Conservation (phyloP, 2,329 filamentous ascomycete genomes). For the Talaromyces sp. region DNA sequence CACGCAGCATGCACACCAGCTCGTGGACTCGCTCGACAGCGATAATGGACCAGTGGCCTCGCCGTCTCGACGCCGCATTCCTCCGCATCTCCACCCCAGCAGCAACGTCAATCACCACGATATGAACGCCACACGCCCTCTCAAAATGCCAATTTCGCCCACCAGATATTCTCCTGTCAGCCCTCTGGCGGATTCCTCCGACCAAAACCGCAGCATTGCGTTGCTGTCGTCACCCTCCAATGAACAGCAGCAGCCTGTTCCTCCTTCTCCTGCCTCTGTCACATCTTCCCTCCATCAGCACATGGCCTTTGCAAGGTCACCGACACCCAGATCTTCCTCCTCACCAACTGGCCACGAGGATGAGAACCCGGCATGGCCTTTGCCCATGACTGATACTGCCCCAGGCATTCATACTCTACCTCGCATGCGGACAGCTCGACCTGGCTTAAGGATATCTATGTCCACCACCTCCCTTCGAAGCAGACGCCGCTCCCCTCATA, state of each 20-base stretch:
- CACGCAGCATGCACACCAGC: slow-evolving; percentile 36
- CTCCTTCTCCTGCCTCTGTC: not conserved
- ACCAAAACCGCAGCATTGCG: not conserved
- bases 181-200: slow-evolving; percentile 2
- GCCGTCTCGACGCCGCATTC: slow-evolving; percentile 21
- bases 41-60: slow-evolving; percentile 20
- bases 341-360: not conserved
- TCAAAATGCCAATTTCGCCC: not conserved
- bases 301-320: not conserved
- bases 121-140: slow-evolving; percentile 1
- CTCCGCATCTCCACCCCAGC: slow-evolving; percentile 25
- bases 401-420: not conserved
- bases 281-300: slow-evolving; percentile 4
- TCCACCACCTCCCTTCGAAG: slow-evolving; percentile 29
- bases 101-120: slow-evolving; percentile 12
- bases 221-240: not conserved
- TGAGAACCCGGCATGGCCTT: slow-evolving; percentile 3
- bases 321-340: not conserved
- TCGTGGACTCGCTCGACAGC: slow-evolving; percentile 25
- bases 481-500: slow-evolving; percentile 21
- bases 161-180: slow-evolving; percentile 7
- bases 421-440: slow-evolving; percentile 13
- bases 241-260: not conserved
- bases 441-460: slow-evolving; percentile 30
- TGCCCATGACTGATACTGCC: slow-evolving; percentile 4